Percentiles rank a stretch among this genome's conserved stretches.
These are phyloP conservation scores for Rhizopogon salebrosus DNA, from an alignment of 768 basidiomycete genomes.

Conservation along the genomic window DNA sequence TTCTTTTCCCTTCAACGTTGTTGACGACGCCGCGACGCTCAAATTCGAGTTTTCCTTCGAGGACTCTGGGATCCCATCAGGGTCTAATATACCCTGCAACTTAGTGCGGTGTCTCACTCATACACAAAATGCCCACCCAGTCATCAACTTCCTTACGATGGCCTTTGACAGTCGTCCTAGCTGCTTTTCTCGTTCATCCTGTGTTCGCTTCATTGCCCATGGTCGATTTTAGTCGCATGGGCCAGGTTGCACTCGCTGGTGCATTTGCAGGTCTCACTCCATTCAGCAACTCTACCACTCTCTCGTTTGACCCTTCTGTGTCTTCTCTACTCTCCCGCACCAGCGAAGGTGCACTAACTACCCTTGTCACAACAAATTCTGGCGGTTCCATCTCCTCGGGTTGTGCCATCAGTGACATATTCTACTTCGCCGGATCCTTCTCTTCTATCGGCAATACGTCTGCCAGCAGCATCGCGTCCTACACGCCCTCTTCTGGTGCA, in stretches of 20 bases:
- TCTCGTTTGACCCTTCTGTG: slow-evolving; percentile 63
- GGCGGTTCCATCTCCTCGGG: slow-evolving; percentile 76
- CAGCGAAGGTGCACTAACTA: slow-evolving; percentile 58
- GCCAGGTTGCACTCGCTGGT: slow-evolving; percentile 83
- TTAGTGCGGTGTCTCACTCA: slow-evolving; percentile 3
- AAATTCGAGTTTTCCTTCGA: neutral
- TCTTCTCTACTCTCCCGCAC: slow-evolving; percentile 68
- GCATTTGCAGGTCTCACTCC: slow-evolving; percentile 84
- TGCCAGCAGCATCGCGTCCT: slow-evolving; percentile 73
- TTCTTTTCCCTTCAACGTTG: neutral
- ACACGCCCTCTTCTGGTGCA: slow-evolving; percentile 49
- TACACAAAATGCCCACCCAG: slow-evolving; percentile 6
- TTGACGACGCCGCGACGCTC: neutral
- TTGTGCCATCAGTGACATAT: slow-evolving; percentile 60
- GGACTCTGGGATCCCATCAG: neutral
- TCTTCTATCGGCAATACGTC: slow-evolving; percentile 56
- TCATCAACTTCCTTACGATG: slow-evolving; percentile 8
- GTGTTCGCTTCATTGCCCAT: slow-evolving; percentile 41
- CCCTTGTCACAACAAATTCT: slow-evolving; percentile 70
- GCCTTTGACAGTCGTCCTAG: slow-evolving; percentile 22
- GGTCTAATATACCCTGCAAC: slow-evolving; percentile 8
- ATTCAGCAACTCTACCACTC: slow-evolving; percentile 51
- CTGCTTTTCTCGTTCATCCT: slow-evolving; percentile 8
- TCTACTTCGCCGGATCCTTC: slow-evolving; percentile 86
- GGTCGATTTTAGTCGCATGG: slow-evolving; percentile 81